Evolutionary conservation across 2,329 filamentous ascomycete species (phyloP), one percentile per base, ranked within the genome.

Genomic region (Sclerotinia minor): DNA sequence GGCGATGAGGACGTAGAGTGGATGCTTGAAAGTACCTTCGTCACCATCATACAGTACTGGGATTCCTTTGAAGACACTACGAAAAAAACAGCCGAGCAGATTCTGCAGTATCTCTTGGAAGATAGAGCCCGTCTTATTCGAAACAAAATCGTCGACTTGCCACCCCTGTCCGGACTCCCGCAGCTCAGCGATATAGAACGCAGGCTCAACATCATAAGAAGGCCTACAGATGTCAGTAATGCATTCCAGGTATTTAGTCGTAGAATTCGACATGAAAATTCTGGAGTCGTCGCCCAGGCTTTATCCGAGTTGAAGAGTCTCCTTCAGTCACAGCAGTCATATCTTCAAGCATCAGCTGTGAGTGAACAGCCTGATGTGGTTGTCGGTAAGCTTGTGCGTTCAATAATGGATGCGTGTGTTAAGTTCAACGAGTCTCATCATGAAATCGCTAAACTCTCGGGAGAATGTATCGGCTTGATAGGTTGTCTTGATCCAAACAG

Each of bases 401-500:
- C 91, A 17, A 82, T 99, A 15, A 84, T 99, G 13, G 94, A 98
- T 79, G 94, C 92, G 64, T 90, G 89, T 61, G 87, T 93, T 66
- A 92, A 90, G 71, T 95, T 95, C 78, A 91, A 89, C 71, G 85
- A 87, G 63, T 83, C 84, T 17, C 85, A 91, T 53, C 78, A 82
- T 9, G 86, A 87, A 17, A 91, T 98, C 66, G 84, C 89, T 63
- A 82, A 86, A 24, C 82, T 96, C 3, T 92, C 92, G 70, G 90
- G 92, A 19, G 87, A 91, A 75, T 95, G 92, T 71, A 83, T 99
- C 50, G 96, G 96, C 0, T 83, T 96, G 26, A 88, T 99, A 65
- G 95, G 96, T 8, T 97, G 94, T 72, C 81, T 99, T 29, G 96
- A 99, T 77, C 90, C 94, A 1, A 97, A 96, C 75, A 88, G 92